A percentile compares a stretch with the other conserved stretches of the same genome.
These are phyloP conservation scores for Thalia dealbata DNA, from an alignment of 176 grass and related monocot species.

Conservation along the genomic window DNA sequence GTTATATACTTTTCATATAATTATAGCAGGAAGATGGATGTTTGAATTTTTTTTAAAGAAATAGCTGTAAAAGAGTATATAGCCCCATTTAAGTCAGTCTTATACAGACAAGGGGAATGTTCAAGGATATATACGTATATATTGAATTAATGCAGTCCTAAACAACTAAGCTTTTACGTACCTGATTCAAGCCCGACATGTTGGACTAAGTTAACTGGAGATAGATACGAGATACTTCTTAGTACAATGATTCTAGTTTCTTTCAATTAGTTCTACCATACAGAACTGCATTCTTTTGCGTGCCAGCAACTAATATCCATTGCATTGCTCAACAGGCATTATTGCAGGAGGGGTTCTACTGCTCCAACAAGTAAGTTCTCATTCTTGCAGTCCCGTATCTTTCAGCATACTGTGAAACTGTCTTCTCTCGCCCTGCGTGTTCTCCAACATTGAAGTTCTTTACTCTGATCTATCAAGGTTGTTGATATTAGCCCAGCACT, in stretches of 20 bases:
- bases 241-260: background rate
- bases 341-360: conserved; percentile 67
- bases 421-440: background rate
- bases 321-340: conserved; percentile 51
- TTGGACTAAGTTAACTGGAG: too few relatives aligned
- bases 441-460: background rate
- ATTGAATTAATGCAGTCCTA: too few relatives aligned
- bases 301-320: conserved; percentile 10
- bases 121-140: too few relatives aligned
- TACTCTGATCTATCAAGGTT: background rate
- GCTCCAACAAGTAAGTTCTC: conserved; percentile 42
- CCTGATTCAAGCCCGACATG: too few relatives aligned
- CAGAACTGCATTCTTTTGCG: conserved; percentile 17
- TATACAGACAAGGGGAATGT: too few relatives aligned
- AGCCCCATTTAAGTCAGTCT: too few relatives aligned
- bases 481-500: background rate
- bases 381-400: background rate
- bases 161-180: too few relatives aligned
- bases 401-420: too few relatives aligned
- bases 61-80: too few relatives aligned
- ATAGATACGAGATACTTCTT: background rate
- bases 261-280: background rate
- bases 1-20: too few relatives aligned
- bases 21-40: too few relatives aligned
- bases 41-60: too few relatives aligned